A percentile compares a stretch with the other conserved stretches of the same genome.
Conservation (phyloP, 768 basidiomycete species). For the Podaxis rugospora region DNA sequence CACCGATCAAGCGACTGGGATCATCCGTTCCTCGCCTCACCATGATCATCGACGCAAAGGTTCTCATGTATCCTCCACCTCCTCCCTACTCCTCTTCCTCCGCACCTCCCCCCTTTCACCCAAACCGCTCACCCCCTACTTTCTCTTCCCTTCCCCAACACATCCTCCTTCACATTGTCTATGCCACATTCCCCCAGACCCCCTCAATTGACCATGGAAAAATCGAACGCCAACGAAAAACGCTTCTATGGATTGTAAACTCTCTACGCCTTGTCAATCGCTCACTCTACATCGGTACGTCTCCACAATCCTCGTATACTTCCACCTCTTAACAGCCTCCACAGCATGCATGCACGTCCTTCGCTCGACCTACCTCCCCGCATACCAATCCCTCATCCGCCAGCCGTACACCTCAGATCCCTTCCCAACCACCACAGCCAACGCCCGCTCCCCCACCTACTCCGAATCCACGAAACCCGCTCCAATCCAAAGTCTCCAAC, state of each 20-base stretch:
- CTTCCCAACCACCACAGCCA: slow-evolving; percentile 45
- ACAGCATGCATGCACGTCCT: slow-evolving; percentile 73
- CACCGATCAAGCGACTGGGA: neutral
- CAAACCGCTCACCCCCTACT: slow-evolving; percentile 5
- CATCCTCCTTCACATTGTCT: slow-evolving; percentile 65
- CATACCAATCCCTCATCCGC: slow-evolving; percentile 59
- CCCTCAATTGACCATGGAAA: slow-evolving; percentile 32
- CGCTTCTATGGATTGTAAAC: slow-evolving; percentile 66
- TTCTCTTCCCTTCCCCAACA: slow-evolving; percentile 47
- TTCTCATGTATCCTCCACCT: slow-evolving; percentile 25
- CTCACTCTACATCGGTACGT: slow-evolving; percentile 60
- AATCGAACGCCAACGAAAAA: slow-evolving; percentile 55
- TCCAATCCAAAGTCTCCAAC: slow-evolving; percentile 47
- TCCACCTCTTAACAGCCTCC: neutral
- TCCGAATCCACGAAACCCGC: slow-evolving; percentile 27
- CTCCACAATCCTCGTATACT: slow-evolving; percentile 12
- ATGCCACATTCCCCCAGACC: slow-evolving; percentile 54
- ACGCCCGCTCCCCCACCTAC: slow-evolving; percentile 18
- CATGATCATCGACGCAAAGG: slow-evolving; percentile 38
- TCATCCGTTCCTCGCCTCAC: neutral
- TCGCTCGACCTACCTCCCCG: slow-evolving; percentile 66
- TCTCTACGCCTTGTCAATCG: slow-evolving; percentile 62
- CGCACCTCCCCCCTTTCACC: slow-evolving; percentile 15
- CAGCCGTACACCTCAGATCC: slow-evolving; percentile 75
- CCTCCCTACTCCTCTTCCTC: slow-evolving; percentile 20